These are phyloP conservation scores for Xanthoparmelia taractica DNA, from an alignment of 495 filamentous ascomycete genomes.

Conservation along the genomic window DNA sequence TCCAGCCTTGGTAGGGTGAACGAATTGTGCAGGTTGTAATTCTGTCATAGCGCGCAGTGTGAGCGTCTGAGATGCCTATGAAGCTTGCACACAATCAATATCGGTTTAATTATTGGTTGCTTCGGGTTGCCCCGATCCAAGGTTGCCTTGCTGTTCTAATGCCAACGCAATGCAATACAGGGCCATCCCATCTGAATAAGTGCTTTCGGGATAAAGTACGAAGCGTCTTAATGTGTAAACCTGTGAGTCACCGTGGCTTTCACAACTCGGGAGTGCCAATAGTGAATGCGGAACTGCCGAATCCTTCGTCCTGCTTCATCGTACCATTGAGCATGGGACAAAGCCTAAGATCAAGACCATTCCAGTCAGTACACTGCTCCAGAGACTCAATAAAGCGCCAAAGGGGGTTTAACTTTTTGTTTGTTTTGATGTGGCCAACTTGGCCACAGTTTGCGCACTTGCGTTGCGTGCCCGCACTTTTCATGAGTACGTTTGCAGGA, in stretches of 20 bases:
- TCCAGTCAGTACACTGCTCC: conserved; percentile 25
- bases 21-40: background rate
- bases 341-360: conserved; percentile 47
- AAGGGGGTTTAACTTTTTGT: conserved; percentile 67
- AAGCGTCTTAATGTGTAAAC: background rate
- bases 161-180: background rate
- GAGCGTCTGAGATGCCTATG: background rate
- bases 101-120: background rate
- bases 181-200: background rate
- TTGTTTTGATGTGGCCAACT: conserved; percentile 97
- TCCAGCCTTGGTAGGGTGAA: background rate
- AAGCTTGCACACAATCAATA: background rate
- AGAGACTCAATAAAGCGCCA: conserved; percentile 11
- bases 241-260: background rate
- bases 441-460: conserved; percentile 97
- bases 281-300: conserved; percentile 46
- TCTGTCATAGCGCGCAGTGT: background rate
- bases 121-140: background rate
- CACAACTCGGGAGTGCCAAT: conserved; percentile 38
- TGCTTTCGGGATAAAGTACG: background rate
- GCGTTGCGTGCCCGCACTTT: conserved; percentile 58
- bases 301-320: conserved; percentile 60
- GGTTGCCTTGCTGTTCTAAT: background rate
- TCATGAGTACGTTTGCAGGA: conserved; percentile 41
- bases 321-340: conserved; percentile 88